A percentile compares a stretch with the other conserved stretches of the same genome.
These are phyloP conservation scores for Funneliformis caledonium DNA, from an alignment of 371 early-diverging fungal genomes.

Conservation along the genomic window DNA sequence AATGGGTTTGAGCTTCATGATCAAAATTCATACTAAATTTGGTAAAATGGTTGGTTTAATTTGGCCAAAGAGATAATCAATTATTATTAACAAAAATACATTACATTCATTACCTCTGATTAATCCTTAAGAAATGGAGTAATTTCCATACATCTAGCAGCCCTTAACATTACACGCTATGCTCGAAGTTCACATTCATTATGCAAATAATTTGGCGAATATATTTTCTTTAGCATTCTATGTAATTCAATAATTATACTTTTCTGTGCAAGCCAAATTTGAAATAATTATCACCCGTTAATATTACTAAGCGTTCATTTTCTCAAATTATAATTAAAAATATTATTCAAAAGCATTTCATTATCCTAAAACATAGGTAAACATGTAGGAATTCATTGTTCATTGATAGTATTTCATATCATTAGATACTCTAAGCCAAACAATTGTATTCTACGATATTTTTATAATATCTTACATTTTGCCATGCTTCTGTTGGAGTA, in stretches of 20 bases:
- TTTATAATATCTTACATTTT: background rate
- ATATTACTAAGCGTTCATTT: background rate
- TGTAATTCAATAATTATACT: slow-evolving; percentile 21
- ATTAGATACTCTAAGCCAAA: background rate
- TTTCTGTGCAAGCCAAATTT: background rate
- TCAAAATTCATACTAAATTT: slow-evolving; percentile 18
- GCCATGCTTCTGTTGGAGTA: background rate
- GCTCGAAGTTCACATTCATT: background rate
- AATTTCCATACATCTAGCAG: background rate
- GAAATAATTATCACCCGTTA: background rate
- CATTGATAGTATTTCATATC: background rate
- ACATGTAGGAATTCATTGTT: background rate
- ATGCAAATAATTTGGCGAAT: background rate
- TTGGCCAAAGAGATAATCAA: no score
- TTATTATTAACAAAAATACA: background rate
- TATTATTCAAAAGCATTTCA: background rate
- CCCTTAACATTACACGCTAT: slow-evolving; percentile 1
- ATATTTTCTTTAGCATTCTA: slow-evolving; percentile 7
- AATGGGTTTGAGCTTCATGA: background rate
- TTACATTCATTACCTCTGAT: background rate
- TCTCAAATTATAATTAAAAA: slow-evolving; percentile 18
- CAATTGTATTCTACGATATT: background rate
- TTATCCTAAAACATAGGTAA: background rate
- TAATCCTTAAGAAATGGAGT: background rate
- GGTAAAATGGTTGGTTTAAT: background rate